Base-by-base conservation (phyloP, 208 protist species). In the Leishmania turanica region DNA sequence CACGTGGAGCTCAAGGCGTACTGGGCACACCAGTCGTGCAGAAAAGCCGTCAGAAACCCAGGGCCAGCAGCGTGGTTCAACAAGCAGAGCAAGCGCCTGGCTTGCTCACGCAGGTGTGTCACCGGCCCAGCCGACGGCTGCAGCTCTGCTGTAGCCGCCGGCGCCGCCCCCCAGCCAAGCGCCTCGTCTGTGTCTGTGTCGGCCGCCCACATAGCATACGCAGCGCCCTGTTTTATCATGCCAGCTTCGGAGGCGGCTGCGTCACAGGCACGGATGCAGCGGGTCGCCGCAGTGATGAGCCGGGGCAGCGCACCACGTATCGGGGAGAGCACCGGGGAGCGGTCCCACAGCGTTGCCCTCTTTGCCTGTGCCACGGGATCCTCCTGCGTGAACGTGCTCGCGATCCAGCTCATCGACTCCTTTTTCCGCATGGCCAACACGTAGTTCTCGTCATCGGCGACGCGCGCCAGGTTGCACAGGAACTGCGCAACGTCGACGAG, bases 371-470 rank as follows among this genome's bases (percentile, higher is more conserved):
- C 71, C 37, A 81, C 77, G 5, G 81, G 81, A 34, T 85, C 81
- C 31, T 81, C 77, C 51, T 77, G 77, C 31, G 71, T 74, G 53
- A 85, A 85, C 15, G 81, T 81, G 72, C 81, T 85, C 27, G 81
- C 81, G 27, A 85, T 80, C 81, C 81, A 85, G 31, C 81, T 85
- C 81, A 85, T 85, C 34, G 81, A 80, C 76, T 81, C 77, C 64
- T 81, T 85, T 42, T 71, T 51, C 3, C 37, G 53, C 45, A 81
- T 37, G 19, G 81, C 81, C 53, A 70, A 27, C 64, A 75, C 76
- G 77, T 81, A 85, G 31, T 64, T 72, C 54, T 85, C 81, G 45
- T 53, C 71, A 47, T 85, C 81, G 0, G 76, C 81, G 24, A 72
- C 77, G 31, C 76, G 70, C 0, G 81, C 81, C 45, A 81, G 40